These are phyloP conservation scores for Russula emetica DNA, from an alignment of 768 basidiomycete genomes.

Conservation along the genomic window DNA sequence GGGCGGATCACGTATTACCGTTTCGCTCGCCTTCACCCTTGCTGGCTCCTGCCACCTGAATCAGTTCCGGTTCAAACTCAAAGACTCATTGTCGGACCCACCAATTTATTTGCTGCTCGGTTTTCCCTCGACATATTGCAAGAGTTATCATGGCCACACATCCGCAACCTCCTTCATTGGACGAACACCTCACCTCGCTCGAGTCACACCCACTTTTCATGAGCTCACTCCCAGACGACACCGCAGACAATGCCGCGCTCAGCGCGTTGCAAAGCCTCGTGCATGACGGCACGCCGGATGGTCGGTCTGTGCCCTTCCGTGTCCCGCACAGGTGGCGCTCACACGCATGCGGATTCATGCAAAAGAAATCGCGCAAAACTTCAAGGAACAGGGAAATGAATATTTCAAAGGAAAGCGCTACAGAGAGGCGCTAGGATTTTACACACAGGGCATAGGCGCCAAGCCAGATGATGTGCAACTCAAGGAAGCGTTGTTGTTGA, in stretches of 20 bases:
- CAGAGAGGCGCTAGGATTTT: slow-evolving; percentile 85
- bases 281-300: slow-evolving; percentile 90
- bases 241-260: slow-evolving; percentile 56
- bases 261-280: slow-evolving; percentile 82
- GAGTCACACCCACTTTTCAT: slow-evolving; percentile 89
- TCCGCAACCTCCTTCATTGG: slow-evolving; percentile 30
- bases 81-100: not conserved
- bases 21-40: too few species aligned
- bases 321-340: not conserved
- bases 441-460: slow-evolving; percentile 84
- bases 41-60: too few species aligned
- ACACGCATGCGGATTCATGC: not conserved
- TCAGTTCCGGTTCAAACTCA: too few species aligned
- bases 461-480: slow-evolving; percentile 61
- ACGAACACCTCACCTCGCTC: slow-evolving; percentile 43
- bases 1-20: too few species aligned
- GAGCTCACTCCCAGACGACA: slow-evolving; percentile 75
- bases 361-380: slow-evolving; percentile 82
- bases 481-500: slow-evolving; percentile 69
- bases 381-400: slow-evolving; percentile 95
- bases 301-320: slow-evolving; percentile 46
- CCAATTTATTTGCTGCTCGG: not conserved
- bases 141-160: not conserved
- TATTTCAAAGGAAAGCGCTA: slow-evolving; percentile 84
- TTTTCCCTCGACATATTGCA: not conserved